Evolutionary conservation across 2,329 filamentous ascomycete genomes (phyloP), one percentile per base, ranked within the genome.

Genomic region (Calonectria hongkongensis): DNA sequence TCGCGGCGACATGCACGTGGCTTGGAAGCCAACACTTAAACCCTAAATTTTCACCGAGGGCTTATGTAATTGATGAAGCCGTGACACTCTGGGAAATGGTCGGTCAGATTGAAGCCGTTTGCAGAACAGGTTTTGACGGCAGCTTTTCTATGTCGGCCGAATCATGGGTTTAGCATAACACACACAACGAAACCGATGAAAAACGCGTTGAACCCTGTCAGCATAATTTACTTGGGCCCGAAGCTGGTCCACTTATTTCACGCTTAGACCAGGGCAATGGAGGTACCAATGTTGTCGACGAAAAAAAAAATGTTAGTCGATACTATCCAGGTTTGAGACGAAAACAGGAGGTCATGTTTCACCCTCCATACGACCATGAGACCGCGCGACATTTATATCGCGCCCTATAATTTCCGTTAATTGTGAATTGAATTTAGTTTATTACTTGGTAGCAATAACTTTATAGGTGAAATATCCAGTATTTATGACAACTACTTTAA

Each of bases 221-320:
- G 18, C 18, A 7, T 5, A 15, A 21, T 8, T 8, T 3, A 18
- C 12, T 41, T 27, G 12, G 13, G 18, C 21, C 18, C 18, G 33
- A 27, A 10, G 15, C n/a, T 9, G 36, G 7, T 41, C 41, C 10
- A 2, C 7, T 21, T 21, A 18, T 41, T 41, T 60, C 27, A 21
- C 21, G 30, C 12, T 60, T 60, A 41, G 54, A 9, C 8, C n/a
- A 39, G 54, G 54, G 54, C 54, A 60, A 39, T 21, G 41, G 18
- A 13, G 33, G 21, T 25, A 41, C 33, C 10, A 10, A 2, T 60
- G 21, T 41, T 25, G 33, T 33, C 13, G 2, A 36, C n/a, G 16
- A 58, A 36, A 41, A 16, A 27, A 60, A 39, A 41, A 16, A 15
- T 3, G 30, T 33, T 9, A 13, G 30, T 15, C 30, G 10, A 16